A percentile compares a stretch with the other conserved stretches of the same genome.
Conservation (phyloP, 2,329 filamentous ascomycete species). For the Colletotrichum caudatum region DNA sequence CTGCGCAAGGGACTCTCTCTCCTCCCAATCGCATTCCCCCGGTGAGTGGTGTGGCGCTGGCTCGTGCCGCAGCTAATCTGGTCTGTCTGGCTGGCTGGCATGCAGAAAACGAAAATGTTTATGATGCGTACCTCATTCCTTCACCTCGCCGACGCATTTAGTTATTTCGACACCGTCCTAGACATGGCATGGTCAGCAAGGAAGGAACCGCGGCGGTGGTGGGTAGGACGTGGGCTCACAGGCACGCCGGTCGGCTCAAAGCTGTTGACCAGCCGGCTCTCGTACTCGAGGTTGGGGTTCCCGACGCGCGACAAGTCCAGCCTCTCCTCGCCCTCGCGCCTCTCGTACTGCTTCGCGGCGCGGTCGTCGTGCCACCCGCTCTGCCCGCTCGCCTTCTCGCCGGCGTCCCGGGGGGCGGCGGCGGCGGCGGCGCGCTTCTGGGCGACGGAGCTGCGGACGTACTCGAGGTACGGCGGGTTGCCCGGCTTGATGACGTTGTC, state of each 20-base stretch:
- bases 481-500: slow-evolving; percentile 80
- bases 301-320: slow-evolving; percentile 55
- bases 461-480: slow-evolving; percentile 77
- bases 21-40: not conserved
- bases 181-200: slow-evolving; percentile 47
- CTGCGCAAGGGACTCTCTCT: not conserved
- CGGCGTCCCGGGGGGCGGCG: slow-evolving; percentile 46
- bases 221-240: slow-evolving; percentile 57
- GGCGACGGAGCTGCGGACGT: slow-evolving; percentile 73
- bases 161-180: slow-evolving; percentile 78
- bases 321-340: slow-evolving; percentile 61
- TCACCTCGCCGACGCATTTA: slow-evolving; percentile 60
- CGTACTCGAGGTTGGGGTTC: slow-evolving; percentile 74
- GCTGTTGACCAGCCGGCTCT: slow-evolving; percentile 72
- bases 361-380: slow-evolving; percentile 54
- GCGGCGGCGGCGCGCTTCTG: slow-evolving; percentile 65
- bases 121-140: slow-evolving; percentile 15
- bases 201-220: no score
- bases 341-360: slow-evolving; percentile 66
- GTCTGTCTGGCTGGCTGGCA: no score
- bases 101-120: not conserved
- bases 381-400: slow-evolving; percentile 44
- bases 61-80: not conserved
- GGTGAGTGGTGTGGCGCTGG: no score
- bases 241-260: slow-evolving; percentile 76